Evolutionary conservation across 1,139 yeast genomes (phyloP), one percentile per base, ranked within the genome.

Genomic region (Saccharomycopsis phalli): DNA sequence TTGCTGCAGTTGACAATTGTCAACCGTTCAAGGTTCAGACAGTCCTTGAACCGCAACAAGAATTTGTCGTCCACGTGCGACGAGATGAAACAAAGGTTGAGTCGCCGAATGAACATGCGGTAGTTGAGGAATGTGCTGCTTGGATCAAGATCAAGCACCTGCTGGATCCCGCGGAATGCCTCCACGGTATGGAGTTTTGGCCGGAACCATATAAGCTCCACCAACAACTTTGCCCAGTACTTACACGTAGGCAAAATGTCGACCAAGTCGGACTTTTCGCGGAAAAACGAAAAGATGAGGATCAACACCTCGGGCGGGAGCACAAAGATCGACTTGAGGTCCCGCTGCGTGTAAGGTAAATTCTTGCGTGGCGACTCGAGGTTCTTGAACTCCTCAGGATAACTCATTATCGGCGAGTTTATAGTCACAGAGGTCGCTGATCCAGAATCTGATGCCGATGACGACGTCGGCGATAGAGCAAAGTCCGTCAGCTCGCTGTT

Each of bases 201-300:
- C 47, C 97, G 72, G 56, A 84, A 83, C 94, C 96, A 88, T 31
- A 88, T 65, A 41, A 81, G 68, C 54, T 86, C 95, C 13, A 87
- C 76, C 17, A 86, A 77, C 36, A 84, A 65, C 49, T 76, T 74
- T 23, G 88, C 86, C 81, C 95, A 87, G 49, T 78, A 73, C 50
- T 75, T 75, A 58, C 95, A 87, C 7, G 87, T 93, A 2, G 87
- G 69, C 47, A 86, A 63, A 32, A 86, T 65, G 11, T 78, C 67
- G 46, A 76, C 76, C 50, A 82, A 67, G 56, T 87, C 95, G 2
- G 65, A 54, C 48, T 70, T 71, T 38, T 81, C 48, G 13, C 37
- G 38, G 19, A 45, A 45, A 17, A 34, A 43, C 16, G 48, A 40
- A 18, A 45, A 45, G 8, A 45, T 37, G 19, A 42, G 27, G 8